Base-by-base conservation (phyloP, 495 filamentous ascomycete species). In the Penicillium longicatenatum region DNA sequence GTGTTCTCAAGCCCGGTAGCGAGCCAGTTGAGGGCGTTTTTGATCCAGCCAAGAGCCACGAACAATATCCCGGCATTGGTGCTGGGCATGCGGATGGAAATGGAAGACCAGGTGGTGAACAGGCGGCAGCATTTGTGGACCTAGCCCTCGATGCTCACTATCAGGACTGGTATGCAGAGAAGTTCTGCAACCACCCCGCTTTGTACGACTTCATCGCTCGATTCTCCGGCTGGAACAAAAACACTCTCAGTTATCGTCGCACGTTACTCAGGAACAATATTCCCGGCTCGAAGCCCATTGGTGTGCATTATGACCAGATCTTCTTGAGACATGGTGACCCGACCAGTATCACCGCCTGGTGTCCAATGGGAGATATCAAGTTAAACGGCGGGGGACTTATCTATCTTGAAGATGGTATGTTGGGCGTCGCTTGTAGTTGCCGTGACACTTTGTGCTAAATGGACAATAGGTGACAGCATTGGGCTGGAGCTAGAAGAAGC, bases 281-380 rank as follows among this genome's bases (percentile, higher is more conserved):
- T 14, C 86, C 85, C 6, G 75, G 79, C 1, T 79, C 77, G 9
- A 77, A 83, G 60, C 80, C 83, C 0, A 88, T 84, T 52, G 83
- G 82, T 0, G 81, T 87, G 0, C 86, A 88, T 61, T 87, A 87
- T 61, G 85, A 89, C 60, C 84, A 86, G 65, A 83, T 86, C 26
- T 89, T 87, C 67, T 69, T 89, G n/a, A 66, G 85, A 2, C 63
- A 81, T 57, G 85, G 84, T 0, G 80, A 83, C 29, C 75, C 81
- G 7, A 83, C 79, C 1, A 78, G 74, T 57, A 60, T 87, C 6
- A 89, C 84, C 17, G 84, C 83, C 6, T 89, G 85, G 86, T 82
- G 86, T 1, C 85, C 84, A 0, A 86, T 87, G 33, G 85, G 85
- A 0, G 83, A 87, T 62, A 72, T 85, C 16, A 74, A 74, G 35